phyloP scores from a whole-genome alignment of 805 yeast species.

The Hagleromyces aurorensis region DNA sequence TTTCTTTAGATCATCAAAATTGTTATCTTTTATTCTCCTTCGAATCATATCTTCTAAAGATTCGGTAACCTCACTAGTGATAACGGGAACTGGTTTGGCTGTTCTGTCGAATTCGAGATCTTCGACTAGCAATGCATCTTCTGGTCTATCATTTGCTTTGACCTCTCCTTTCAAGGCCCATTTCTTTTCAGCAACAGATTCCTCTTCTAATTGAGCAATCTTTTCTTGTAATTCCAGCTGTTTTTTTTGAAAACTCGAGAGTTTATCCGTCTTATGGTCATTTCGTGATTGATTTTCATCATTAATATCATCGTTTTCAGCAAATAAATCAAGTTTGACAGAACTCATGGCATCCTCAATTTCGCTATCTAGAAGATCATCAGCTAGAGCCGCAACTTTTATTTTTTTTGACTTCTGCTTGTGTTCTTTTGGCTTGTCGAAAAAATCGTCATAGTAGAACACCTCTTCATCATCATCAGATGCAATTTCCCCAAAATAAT shows the following conservation, averaged over 20 bases:
- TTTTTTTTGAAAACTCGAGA: constrained; percentile 78
- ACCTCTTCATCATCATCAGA: constrained; percentile 45
- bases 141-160: constrained; percentile 68
- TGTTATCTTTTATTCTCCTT: constrained; percentile 63
- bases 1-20: constrained; percentile 80
- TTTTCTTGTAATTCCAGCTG: constrained; percentile 70
- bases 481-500: constrained; percentile 44
- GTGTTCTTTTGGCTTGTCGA: constrained; percentile 34
- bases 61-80: constrained; percentile 83
- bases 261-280: constrained; percentile 22
- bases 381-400: constrained; percentile 21
- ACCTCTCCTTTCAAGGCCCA: constrained; percentile 97
- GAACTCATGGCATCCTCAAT: constrained; percentile 52
- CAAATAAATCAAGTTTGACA: constrained; percentile 58
- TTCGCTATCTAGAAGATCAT: constrained; percentile 51
- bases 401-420: constrained; percentile 3
- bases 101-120: constrained; percentile 86
- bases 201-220: constrained; percentile 72
- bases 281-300: constrained; percentile 21
- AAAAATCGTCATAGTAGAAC: constrained; percentile 60
- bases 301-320: constrained; percentile 32
- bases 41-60: constrained; percentile 82
- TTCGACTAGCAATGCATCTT: constrained; percentile 75
- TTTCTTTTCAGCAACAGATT: constrained; percentile 80
- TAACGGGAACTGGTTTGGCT: constrained; percentile 92